Base-by-base conservation (phyloP, 2,329 filamentous ascomycete genomes). In the Aspergillus spinulosporus region DNA sequence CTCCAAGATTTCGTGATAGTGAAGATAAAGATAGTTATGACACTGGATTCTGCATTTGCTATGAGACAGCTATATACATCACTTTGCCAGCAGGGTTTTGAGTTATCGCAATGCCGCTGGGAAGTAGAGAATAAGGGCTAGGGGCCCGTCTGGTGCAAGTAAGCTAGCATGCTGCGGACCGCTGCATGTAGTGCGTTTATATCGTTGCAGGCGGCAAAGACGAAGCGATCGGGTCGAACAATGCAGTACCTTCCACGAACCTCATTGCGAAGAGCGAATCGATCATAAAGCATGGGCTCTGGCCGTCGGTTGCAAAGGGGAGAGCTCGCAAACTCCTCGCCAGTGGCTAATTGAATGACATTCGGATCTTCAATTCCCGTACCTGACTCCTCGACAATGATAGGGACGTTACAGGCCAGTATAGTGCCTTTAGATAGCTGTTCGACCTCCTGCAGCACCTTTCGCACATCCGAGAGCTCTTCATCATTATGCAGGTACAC, bases 201-300 rank as follows among this genome's bases (percentile, higher is more conserved):
- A 21, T 21, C 21, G 21, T 58, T 49, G 58, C 68, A 73, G 4
- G 64, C 61, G 2, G 70, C 70, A 62, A 69, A 75, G 2, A 74
- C 62, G 48, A 73, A 69, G 1, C 71, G 60, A 54, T 74, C 72
- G 1, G 62, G 62, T 48, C 72, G 57, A 8, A 74, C 39, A 42
- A 74, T 64, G 5, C 69, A 59, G 54, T 65, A 74, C 40, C 58
- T 59, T 1, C 59, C 50, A 48, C 52, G 2, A 68, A 47, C n/a
- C 62, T 61, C 32, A 58, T 63, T 2, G 14, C 59, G 44, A 7
- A 73, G 56, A 4, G 66, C 59, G 15, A 53, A 45, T n/a, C 62
- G 58, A 40, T 72, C 62, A 52, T 73, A 73, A 5, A 61, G 59
- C 9, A 56, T 50, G 2, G 71, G 71, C 3, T 55, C 52, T 0